phyloP scores from a whole-genome alignment of 2,329 filamentous ascomycete species.

The Xylaria sp. region DNA sequence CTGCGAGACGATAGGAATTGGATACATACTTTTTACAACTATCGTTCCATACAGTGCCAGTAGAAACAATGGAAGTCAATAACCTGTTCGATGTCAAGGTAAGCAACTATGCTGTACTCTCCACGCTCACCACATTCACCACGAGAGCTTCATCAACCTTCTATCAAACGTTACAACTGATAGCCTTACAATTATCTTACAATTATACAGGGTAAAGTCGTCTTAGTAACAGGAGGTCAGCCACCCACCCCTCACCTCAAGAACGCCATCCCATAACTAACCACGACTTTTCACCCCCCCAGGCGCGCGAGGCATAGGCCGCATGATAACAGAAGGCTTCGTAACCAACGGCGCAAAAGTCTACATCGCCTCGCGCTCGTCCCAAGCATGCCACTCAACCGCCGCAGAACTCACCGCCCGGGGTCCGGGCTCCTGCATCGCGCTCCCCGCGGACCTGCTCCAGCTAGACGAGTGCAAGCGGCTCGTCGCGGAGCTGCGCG shows the following conservation, averaged over 20 bases:
- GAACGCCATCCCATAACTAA: too few species aligned
- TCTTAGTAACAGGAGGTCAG: constrained; percentile 65
- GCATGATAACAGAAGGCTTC: constrained; percentile 75
- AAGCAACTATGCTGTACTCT: constrained; percentile 36
- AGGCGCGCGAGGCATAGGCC: constrained; percentile 71
- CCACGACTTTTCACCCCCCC: neutral
- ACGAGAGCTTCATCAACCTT: neutral
- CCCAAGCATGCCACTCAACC: constrained; percentile 65
- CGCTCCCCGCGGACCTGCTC: constrained; percentile 73
- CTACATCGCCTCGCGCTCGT: constrained; percentile 74
- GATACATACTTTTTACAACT: neutral
- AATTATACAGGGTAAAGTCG: constrained; percentile 62
- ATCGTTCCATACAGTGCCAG: neutral
- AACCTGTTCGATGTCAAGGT: constrained; percentile 71
- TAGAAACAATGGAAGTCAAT: constrained; percentile 62
- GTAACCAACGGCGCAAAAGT: constrained; percentile 72
- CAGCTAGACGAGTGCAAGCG: constrained; percentile 65
- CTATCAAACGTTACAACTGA: constrained; percentile 7
- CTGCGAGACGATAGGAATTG: too few species aligned
- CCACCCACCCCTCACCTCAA: neutral
- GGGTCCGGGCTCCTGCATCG: constrained; percentile 63
- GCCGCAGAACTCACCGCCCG: constrained; percentile 66
- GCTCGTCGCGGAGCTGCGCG: constrained; percentile 63
- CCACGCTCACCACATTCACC: neutral
- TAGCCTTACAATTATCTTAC: constrained; percentile 15